Conservation (phyloP, 1,284 basidiomycete genomes). For the Omphalotus olearius region DNA sequence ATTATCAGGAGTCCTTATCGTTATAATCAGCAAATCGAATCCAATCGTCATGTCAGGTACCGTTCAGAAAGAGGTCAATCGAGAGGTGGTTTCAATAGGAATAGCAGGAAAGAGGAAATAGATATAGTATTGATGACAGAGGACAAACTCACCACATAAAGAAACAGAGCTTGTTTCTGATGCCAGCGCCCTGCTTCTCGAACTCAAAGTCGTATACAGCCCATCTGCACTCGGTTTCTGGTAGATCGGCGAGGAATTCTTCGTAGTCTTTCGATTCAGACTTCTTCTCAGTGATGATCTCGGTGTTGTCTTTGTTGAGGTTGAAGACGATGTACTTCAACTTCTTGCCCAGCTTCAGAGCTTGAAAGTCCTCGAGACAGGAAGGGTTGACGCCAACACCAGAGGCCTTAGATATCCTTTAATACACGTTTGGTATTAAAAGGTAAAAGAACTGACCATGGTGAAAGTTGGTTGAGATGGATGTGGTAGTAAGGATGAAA, state of each 20-base stretch:
- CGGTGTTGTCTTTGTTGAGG: slow-evolving; percentile 61
- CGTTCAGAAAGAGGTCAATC: background rate
- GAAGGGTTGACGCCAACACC: slow-evolving; percentile 63
- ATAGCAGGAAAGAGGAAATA: background rate
- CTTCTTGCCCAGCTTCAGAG: slow-evolving; percentile 83
- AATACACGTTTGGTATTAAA: background rate
- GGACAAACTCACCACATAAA: slow-evolving; percentile 65
- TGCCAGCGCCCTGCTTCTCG: slow-evolving; percentile 75
- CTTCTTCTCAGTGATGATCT: slow-evolving; percentile 75
- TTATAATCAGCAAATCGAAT: slow-evolving; percentile 18
- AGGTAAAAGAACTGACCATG: slow-evolving; percentile 3
- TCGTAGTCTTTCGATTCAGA: slow-evolving; percentile 57
- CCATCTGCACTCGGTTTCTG: slow-evolving; percentile 78
- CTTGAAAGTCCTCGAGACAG: slow-evolving; percentile 66
- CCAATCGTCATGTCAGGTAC: background rate
- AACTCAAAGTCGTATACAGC: slow-evolving; percentile 93
- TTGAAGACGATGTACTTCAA: slow-evolving; percentile 86
- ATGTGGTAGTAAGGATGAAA: slow-evolving; percentile 10
- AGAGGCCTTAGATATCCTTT: slow-evolving; percentile 44
- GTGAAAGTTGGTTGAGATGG: slow-evolving; percentile 5
- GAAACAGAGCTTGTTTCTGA: slow-evolving; percentile 91
- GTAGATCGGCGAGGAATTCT: slow-evolving; percentile 74
- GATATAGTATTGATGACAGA: background rate
- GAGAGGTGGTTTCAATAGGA: background rate
- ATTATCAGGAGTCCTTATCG: slow-evolving; percentile 79